A percentile compares a stretch with the other conserved stretches of the same genome.
Evolutionary conservation across 352 stramenopile species (phyloP).

Genomic region (Pythium diclinum): DNA sequence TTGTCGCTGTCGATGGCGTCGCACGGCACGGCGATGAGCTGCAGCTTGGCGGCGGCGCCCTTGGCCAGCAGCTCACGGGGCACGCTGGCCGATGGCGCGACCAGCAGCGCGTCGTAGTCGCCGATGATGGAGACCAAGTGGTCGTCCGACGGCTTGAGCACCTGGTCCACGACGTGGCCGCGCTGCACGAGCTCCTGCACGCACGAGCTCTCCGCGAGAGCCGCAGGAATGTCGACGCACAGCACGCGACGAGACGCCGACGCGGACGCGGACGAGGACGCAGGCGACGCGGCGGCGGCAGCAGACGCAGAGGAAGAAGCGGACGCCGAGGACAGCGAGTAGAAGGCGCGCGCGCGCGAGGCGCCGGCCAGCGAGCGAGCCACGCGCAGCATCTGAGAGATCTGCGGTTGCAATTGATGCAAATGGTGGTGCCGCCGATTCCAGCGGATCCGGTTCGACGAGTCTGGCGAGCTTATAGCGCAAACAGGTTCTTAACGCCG

Average conservation of each 20-base stretch:
- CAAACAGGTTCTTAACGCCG: slow-evolving; percentile 4
- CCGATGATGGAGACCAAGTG: slow-evolving; percentile 32
- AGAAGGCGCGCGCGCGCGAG: slow-evolving; percentile 12
- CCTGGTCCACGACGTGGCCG: slow-evolving; percentile 59
- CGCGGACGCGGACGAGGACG: background rate
- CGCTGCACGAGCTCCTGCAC: slow-evolving; percentile 71
- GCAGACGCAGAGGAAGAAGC: background rate
- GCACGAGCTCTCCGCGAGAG: slow-evolving; percentile 46
- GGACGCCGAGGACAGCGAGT: slow-evolving; percentile 11
- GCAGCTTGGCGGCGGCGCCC: slow-evolving; percentile 43
- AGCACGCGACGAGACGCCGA: slow-evolving; percentile 39
- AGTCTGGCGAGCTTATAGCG: background rate
- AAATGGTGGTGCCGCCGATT: slow-evolving; percentile 37
- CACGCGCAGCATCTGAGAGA: background rate
- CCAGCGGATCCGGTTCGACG: background rate
- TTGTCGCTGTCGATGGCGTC: slow-evolving; percentile 55
- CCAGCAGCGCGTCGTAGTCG: slow-evolving; percentile 64
- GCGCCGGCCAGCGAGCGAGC: slow-evolving; percentile 7
- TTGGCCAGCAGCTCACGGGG: slow-evolving; percentile 39
- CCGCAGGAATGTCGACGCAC: slow-evolving; percentile 54
- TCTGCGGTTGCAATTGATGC: slow-evolving; percentile 39
- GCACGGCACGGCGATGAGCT: slow-evolving; percentile 55
- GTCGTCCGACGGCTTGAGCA: slow-evolving; percentile 33
- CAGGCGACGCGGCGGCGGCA: background rate
- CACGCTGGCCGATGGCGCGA: slow-evolving; percentile 44